Conservation (phyloP, 2,329 filamentous ascomycete genomes). For the Nigrograna mackinnonii region DNA sequence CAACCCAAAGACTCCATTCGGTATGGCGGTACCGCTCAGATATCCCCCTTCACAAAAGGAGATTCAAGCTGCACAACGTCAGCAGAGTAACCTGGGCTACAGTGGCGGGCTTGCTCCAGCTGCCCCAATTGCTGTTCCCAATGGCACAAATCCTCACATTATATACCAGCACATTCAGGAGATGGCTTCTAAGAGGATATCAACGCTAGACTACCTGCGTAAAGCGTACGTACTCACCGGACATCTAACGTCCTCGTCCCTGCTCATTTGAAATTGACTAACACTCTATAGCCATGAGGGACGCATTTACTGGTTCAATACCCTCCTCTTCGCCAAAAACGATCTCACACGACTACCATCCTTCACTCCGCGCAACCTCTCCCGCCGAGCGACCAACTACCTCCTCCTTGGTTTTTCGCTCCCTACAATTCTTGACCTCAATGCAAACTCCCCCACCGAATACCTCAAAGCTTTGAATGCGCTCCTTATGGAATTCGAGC, state of each 20-base stretch:
- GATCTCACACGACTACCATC: slow-evolving; percentile 84
- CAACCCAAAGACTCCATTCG: slow-evolving; percentile 36
- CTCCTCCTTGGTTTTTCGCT: slow-evolving; percentile 90
- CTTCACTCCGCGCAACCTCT: slow-evolving; percentile 81
- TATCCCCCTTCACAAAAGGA: slow-evolving; percentile 33
- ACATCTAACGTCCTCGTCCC: slow-evolving; percentile 3
- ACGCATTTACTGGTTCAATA: slow-evolving; percentile 97
- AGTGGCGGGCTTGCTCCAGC: slow-evolving; percentile 29
- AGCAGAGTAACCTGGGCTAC: slow-evolving; percentile 15
- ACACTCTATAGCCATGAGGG: slow-evolving; percentile 74
- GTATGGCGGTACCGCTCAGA: slow-evolving; percentile 30
- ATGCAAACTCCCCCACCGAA: slow-evolving; percentile 76
- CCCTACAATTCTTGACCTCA: slow-evolving; percentile 86
- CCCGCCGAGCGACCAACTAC: slow-evolving; percentile 90
- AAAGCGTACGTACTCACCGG: slow-evolving; percentile 70
- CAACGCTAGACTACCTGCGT: slow-evolving; percentile 87
- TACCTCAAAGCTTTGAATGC: slow-evolving; percentile 86
- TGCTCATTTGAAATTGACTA: not conserved
- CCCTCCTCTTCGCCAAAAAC: slow-evolving; percentile 82
- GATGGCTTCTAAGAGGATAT: slow-evolving; percentile 87
- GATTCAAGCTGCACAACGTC: slow-evolving; percentile 18
- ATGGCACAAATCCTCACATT: slow-evolving; percentile 54
- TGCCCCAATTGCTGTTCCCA: slow-evolving; percentile 31
- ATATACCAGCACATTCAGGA: slow-evolving; percentile 77
- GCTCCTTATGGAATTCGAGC: slow-evolving; percentile 88